Percentiles rank a stretch among this genome's conserved stretches.
These are phyloP conservation scores for Aspergillus sp. DNA, from an alignment of 2,329 filamentous ascomycete genomes.

Conservation along the genomic window DNA sequence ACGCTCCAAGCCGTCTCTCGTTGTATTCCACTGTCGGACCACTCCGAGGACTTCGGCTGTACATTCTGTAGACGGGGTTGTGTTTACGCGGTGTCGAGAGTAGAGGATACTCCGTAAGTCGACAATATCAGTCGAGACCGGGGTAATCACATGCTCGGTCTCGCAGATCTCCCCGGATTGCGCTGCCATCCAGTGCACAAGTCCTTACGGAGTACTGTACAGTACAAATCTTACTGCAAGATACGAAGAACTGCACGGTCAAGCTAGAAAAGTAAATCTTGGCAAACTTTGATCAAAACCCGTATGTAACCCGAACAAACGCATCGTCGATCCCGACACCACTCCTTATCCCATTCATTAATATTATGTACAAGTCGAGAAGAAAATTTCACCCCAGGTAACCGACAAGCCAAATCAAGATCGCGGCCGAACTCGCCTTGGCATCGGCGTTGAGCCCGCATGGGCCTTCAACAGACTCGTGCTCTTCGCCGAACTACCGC, in stretches of 20 bases:
- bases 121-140: too few species aligned
- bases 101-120: too few species aligned
- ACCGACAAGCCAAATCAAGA: constrained; percentile 9
- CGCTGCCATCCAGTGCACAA: too few species aligned
- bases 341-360: neutral
- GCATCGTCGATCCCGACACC: neutral
- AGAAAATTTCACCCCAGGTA: neutral
- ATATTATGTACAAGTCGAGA: neutral
- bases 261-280: neutral
- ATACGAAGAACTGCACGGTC: neutral
- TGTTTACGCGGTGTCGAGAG: too few species aligned
- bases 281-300: neutral
- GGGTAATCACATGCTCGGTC: too few species aligned
- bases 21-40: too few species aligned
- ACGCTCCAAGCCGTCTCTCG: too few species aligned
- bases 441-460: constrained; percentile 37
- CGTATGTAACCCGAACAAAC: neutral
- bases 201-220: too few species aligned
- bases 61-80: too few species aligned
- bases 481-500: constrained; percentile 22
- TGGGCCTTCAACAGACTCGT: constrained; percentile 30
- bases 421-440: constrained; percentile 31
- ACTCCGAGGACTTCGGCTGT: too few species aligned
- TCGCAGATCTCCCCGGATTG: too few species aligned
- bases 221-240: too few species aligned